Percentiles rank a stretch among this genome's conserved stretches.
Conservation (phyloP, 805 yeast species). For the Lipomyces orientalis region DNA sequence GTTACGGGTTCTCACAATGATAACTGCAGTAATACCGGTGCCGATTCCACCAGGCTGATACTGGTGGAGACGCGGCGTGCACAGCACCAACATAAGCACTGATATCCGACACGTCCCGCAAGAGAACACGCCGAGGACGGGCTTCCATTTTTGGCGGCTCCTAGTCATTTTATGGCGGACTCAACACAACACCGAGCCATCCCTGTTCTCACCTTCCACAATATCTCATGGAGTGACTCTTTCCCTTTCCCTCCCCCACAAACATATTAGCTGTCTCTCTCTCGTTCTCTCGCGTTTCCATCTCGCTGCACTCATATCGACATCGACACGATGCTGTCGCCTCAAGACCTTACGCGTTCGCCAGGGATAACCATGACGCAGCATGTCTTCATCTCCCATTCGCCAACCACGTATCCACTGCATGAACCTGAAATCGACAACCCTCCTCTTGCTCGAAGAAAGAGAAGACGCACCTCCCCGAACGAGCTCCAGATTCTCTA, state of each 20-base stretch:
- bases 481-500: slow-evolving; percentile 82
- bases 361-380: too few relatives aligned
- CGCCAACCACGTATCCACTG: slow-evolving; percentile 83
- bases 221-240: neutral
- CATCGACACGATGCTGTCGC: slow-evolving; percentile 17
- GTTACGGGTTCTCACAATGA: neutral
- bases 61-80: neutral
- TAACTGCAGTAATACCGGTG: neutral
- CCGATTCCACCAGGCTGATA: accelerated
- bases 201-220: neutral
- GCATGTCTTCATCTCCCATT: slow-evolving; percentile 90
- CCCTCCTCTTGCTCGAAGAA: slow-evolving; percentile 90
- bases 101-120: neutral
- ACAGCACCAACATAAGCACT: neutral
- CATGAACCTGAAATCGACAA: slow-evolving; percentile 86
- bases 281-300: slow-evolving; percentile 6
- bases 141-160: neutral
- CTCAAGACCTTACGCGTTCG: slow-evolving; percentile 18
- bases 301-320: neutral
- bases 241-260: neutral
- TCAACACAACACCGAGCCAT: neutral
- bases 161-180: neutral
- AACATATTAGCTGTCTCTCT: neutral
- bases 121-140: neutral
- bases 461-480: slow-evolving; percentile 93